Conservation (phyloP, 768 basidiomycete species). For the Mycena venus region DNA sequence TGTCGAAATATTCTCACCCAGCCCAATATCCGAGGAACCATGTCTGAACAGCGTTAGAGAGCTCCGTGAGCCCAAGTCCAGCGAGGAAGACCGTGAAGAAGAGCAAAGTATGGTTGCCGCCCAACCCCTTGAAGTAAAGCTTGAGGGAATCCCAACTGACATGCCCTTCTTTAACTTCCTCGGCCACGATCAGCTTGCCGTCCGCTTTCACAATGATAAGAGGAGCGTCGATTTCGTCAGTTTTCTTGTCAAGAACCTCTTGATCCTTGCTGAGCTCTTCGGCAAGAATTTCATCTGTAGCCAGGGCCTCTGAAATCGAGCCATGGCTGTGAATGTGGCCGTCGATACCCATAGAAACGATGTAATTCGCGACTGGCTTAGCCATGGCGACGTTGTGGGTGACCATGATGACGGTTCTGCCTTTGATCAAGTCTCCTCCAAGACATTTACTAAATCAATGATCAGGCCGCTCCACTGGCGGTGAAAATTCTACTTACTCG, state of each 20-base stretch:
- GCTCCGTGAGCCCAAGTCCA: slow-evolving; percentile 28
- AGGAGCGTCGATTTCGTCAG: slow-evolving; percentile 34
- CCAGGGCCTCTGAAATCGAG: slow-evolving; percentile 55
- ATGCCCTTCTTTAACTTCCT: slow-evolving; percentile 74
- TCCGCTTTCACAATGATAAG: slow-evolving; percentile 42
- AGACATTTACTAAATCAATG: slow-evolving; percentile 51
- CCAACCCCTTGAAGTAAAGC: slow-evolving; percentile 37
- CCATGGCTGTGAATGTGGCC: slow-evolving; percentile 61
- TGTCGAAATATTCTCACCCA: not conserved
- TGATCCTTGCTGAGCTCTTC: slow-evolving; percentile 63
- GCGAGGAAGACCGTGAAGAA: slow-evolving; percentile 36
- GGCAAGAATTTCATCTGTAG: slow-evolving; percentile 50
- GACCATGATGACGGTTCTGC: slow-evolving; percentile 60
- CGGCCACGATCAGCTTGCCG: slow-evolving; percentile 73
- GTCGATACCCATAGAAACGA: slow-evolving; percentile 59
- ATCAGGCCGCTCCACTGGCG: not conserved
- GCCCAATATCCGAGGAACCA: no score
- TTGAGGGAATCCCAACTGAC: no score
- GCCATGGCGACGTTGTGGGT: slow-evolving; percentile 65
- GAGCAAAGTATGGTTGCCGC: slow-evolving; percentile 34
- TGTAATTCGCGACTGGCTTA: slow-evolving; percentile 57
- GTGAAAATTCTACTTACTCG: slow-evolving; percentile 37
- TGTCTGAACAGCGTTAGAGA: no score
- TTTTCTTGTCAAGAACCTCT: slow-evolving; percentile 36
- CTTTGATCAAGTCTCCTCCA: slow-evolving; percentile 54